Conservation (phyloP, 331 rosid genomes). For the Quercus lobata region DNA sequence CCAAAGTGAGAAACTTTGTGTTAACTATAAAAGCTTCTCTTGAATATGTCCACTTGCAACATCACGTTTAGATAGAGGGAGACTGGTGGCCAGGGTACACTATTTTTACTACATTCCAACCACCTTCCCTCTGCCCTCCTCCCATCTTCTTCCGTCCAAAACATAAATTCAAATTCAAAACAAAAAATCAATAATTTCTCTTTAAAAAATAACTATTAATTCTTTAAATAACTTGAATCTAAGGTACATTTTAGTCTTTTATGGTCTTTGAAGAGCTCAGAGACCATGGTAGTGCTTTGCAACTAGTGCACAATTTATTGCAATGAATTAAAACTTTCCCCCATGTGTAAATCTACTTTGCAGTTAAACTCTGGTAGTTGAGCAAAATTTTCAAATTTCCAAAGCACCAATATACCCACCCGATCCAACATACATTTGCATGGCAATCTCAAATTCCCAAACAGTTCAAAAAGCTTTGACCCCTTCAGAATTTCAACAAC, state of each 20-base stretch:
- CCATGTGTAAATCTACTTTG: neutral
- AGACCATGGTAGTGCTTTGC: neutral
- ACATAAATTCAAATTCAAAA: neutral
- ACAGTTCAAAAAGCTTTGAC: neutral
- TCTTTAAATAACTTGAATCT: neutral
- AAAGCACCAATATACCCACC: neutral
- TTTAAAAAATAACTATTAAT: neutral
- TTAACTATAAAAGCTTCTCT: neutral
- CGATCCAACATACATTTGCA: neutral
- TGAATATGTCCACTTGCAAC: neutral
- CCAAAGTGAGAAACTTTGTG: slow-evolving; percentile 28
- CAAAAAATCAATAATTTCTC: neutral
- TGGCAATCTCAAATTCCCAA: neutral
- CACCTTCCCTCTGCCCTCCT: no score
- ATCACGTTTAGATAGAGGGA: neutral
- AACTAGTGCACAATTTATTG: neutral
- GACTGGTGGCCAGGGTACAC: no score
- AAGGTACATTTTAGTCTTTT: neutral
- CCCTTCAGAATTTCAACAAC: neutral
- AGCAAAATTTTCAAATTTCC: neutral
- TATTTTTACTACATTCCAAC: no score
- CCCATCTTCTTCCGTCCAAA: no score
- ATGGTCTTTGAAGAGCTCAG: neutral
- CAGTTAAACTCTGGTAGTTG: neutral
- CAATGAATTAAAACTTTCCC: neutral